phyloP scores from a whole-genome alignment of 148 eudicot genomes.

The Diospyros kaki region DNA sequence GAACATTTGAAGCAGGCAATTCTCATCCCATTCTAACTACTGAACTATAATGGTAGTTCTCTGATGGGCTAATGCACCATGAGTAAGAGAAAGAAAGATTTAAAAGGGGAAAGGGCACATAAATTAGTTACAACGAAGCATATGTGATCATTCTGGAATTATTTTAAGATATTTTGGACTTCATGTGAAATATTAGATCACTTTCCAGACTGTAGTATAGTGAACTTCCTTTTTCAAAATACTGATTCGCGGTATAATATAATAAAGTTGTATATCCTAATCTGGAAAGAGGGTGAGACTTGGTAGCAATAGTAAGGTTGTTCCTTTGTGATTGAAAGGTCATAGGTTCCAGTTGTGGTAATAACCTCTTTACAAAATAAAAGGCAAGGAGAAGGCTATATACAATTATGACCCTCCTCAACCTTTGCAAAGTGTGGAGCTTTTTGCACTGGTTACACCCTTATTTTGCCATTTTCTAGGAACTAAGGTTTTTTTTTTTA shows the following conservation, averaged over 20 bases:
- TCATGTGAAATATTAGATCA: neutral
- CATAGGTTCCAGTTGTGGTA: too few relatives aligned
- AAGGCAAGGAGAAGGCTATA: too few relatives aligned
- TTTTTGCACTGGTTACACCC: too few relatives aligned
- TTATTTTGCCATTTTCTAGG: too few relatives aligned
- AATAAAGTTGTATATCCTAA: neutral
- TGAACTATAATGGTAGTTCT: neutral
- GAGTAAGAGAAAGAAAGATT: neutral
- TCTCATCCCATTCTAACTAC: neutral
- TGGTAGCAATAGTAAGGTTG: too few relatives aligned
- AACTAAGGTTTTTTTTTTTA: too few relatives aligned
- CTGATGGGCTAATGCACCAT: neutral
- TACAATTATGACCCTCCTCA: too few relatives aligned
- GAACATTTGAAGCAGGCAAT: neutral
- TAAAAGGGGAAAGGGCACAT: neutral
- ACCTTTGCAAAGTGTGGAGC: too few relatives aligned
- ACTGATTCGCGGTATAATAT: neutral
- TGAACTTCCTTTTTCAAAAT: neutral
- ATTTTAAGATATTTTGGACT: neutral
- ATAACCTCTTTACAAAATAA: too few relatives aligned
- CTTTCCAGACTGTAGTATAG: neutral
- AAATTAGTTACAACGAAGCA: neutral
- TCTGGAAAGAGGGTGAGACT: neutral
- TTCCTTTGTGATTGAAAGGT: too few relatives aligned
- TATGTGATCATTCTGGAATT: neutral